Base-by-base conservation (phyloP, 2,329 filamentous ascomycete genomes). In the Diaporthe destruens region DNA sequence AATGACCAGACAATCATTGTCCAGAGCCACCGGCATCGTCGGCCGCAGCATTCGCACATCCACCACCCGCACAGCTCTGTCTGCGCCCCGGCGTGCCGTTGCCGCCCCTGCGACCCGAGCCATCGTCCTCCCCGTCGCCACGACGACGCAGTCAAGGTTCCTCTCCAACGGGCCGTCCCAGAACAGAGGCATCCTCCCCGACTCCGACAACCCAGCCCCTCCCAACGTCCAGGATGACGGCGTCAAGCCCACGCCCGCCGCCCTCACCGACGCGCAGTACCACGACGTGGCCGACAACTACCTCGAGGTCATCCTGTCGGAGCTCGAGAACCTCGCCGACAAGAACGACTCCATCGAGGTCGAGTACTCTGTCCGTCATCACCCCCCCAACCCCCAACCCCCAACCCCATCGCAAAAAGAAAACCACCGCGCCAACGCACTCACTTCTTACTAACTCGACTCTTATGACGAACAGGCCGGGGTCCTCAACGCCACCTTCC, bases 261-360 rank as follows among this genome's bases (percentile, higher is more conserved):
- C 93, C 63, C 85, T 98, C 74, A 88, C 89, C 2, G 89, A 92
- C 3, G 84, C 87, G 34, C 85, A 94, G 79, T 98, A 97, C 81
- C 92, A 97, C 79, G 87, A 93, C 71, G 85, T 93, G 39, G 90
- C 95, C 36, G 94, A 98, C 79, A 82, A 87, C 65, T 97, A 93
- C 81, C 87, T 98, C 77, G 87, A 91, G 6, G 79, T 77, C 11
- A 81, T 91, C 2, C 79, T 90, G 16, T 79, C 77, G 69, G 87
- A 85, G 70, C 86, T 97, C 54, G 96, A 99, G 84, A 87, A 89
- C 74, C 82, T 93, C 39, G 91, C 94, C 77, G 96, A 98, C 79
- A 84, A 87, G 42, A 84, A 88, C 9, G 91, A 93, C 11, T 93
- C 95, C 69, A 83, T 98, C 7, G 96, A 99, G 77, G 92, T 96